Conservation (phyloP, 2,329 filamentous ascomycete species). For the Keithomyces neogunnii region DNA sequence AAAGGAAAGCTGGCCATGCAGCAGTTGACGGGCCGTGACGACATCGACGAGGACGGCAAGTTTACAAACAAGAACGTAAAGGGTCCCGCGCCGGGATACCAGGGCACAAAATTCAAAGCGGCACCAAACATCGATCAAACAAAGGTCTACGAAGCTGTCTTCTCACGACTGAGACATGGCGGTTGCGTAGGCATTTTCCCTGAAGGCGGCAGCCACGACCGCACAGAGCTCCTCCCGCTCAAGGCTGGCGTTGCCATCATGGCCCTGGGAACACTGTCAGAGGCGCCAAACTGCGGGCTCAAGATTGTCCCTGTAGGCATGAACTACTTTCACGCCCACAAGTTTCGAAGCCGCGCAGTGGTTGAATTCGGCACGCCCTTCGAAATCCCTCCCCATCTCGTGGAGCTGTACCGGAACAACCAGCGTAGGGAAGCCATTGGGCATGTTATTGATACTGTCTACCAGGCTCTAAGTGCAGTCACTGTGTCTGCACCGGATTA, state of each 20-base stretch:
- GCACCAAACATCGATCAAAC: slow-evolving; percentile 93
- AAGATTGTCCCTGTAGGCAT: slow-evolving; percentile 96
- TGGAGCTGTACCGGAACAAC: slow-evolving; percentile 76
- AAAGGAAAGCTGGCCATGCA: slow-evolving; percentile 65
- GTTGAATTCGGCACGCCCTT: slow-evolving; percentile 91
- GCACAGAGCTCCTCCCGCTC: slow-evolving; percentile 80
- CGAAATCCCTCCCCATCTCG: slow-evolving; percentile 72
- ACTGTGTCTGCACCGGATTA: slow-evolving; percentile 91
- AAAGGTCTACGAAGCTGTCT: slow-evolving; percentile 88
- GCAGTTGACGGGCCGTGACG: slow-evolving; percentile 75
- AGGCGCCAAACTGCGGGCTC: slow-evolving; percentile 76
- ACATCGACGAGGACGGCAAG: slow-evolving; percentile 58
- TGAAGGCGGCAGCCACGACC: slow-evolving; percentile 92
- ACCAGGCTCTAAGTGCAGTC: slow-evolving; percentile 75
- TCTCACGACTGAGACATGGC: slow-evolving; percentile 69
- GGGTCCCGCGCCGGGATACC: slow-evolving; percentile 52
- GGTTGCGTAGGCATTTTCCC: slow-evolving; percentile 96
- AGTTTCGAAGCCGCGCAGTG: slow-evolving; percentile 91
- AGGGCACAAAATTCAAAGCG: slow-evolving; percentile 76
- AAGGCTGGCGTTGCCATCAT: slow-evolving; percentile 98
- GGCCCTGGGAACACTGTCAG: slow-evolving; percentile 82
- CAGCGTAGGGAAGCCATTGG: slow-evolving; percentile 82
- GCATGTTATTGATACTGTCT: slow-evolving; percentile 75
- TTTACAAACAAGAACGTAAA: slow-evolving; percentile 47
- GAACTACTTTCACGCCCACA: slow-evolving; percentile 99